Base-by-base conservation (phyloP, 108 stramenopile genomes). In the Skeletonema costatum region DNA sequence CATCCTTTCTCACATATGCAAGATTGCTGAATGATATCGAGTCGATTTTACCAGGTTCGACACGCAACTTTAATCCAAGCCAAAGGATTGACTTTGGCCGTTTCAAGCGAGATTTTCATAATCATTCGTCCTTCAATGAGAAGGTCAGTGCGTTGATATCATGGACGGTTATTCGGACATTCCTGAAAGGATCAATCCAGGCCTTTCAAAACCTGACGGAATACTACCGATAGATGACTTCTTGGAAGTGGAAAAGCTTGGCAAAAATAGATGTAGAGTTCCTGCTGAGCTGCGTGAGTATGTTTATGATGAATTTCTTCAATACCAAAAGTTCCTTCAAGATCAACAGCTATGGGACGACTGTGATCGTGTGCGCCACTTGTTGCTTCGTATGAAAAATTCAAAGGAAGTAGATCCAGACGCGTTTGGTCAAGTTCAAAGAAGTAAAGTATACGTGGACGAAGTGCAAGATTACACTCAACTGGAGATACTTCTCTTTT, bases 381-480 rank as follows among this genome's bases (percentile, higher is more conserved):
- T 74, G 3, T 19, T 69, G 5, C 17, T 41, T 33, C 39, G 50
- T 5, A 69, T 69, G 4, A 25, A 69, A 35, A 0, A 32, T 5
- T 25, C 61, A 32, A 63, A 2, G 32, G 21, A 70, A 25, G 11
- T 8, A 33, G 12, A 25, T 41, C 33, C 70, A 4, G n/a, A 17
- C 0, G 13, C 32, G 7, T 4, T 38, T 33, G 32, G 58, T 4
- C 14, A 32, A 12, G n/a, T 59, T 33, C 56, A 70, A 30, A 19
- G 58, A 51, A 59, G 53, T 5, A 70, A 38, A 35, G 32, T 70
- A 8, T 70, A 70, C 32, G 56, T 70, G 32, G 56, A 70, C 39
- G 73, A 80, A 42, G 59, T 87, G 5, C 87, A 88, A 73, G 87
- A 88, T 62, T 86, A 79, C 60, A 75, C 80, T 13, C 87, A 88